phyloP scores from a whole-genome alignment of 1,284 basidiomycete genomes.

The Sphaerobolus stellatus region DNA sequence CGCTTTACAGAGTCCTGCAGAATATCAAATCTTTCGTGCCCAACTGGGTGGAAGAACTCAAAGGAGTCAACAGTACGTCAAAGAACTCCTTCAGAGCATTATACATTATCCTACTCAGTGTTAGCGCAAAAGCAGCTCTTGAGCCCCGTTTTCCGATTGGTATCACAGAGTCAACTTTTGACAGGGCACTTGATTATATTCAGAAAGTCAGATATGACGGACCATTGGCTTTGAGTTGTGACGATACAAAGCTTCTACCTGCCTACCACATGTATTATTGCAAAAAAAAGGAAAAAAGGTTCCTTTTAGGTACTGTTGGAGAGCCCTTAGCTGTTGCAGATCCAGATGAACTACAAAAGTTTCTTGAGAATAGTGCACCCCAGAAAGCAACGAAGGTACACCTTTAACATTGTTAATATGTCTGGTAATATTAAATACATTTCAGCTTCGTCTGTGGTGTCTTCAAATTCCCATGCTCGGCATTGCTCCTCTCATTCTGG shows the following conservation, averaged over 20 bases:
- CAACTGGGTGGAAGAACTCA: too few species aligned
- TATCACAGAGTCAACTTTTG: too few species aligned
- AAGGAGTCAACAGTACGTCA: too few species aligned
- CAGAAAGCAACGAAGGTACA: conserved; percentile 22
- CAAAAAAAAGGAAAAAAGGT: conserved; percentile 15
- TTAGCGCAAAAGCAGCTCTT: too few species aligned
- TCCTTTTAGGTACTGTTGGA: conserved; percentile 24
- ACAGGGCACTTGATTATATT: not conserved
- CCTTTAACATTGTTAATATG: not conserved
- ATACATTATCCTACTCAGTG: too few species aligned
- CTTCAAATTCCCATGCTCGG: conserved; percentile 25
- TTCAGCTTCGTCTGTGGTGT: conserved; percentile 26
- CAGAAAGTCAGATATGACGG: not conserved
- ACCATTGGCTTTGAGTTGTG: conserved; percentile 3
- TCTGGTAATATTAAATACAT: not conserved
- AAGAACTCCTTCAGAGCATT: too few species aligned
- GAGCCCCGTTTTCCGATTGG: too few species aligned
- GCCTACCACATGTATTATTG: conserved; percentile 24
- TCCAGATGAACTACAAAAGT: conserved; percentile 12
- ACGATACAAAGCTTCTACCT: conserved; percentile 19
- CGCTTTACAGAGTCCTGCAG: too few species aligned
- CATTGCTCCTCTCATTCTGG: conserved; percentile 27
- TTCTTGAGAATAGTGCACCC: conserved; percentile 4
- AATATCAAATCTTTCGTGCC: too few species aligned
- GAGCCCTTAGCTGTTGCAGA: conserved; percentile 21